Percentiles rank a stretch among this genome's conserved stretches.
phyloP scores from a whole-genome alignment of 2,329 filamentous ascomycete species.

The Monosporascus cannonballus region DNA sequence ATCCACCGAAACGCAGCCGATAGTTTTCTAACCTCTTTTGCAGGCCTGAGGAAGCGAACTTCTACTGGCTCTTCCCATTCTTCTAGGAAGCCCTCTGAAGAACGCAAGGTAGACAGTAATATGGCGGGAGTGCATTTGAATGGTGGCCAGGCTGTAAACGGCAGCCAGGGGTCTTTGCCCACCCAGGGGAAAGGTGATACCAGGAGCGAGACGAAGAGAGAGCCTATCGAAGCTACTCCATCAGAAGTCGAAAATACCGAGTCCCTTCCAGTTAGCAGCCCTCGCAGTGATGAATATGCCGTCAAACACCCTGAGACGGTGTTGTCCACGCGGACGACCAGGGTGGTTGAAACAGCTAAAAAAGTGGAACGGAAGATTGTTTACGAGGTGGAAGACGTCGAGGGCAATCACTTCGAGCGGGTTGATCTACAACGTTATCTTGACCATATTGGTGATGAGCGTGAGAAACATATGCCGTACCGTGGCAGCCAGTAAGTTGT shows the following conservation, averaged over 20 bases:
- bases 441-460: slow-evolving; percentile 31
- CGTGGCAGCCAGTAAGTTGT: slow-evolving; percentile 25
- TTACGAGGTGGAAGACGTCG: slow-evolving; percentile 22
- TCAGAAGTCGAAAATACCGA: slow-evolving; percentile 1
- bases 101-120: slow-evolving; percentile 1
- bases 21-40: too few relatives aligned
- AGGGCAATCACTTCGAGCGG: slow-evolving; percentile 17
- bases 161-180: slow-evolving; percentile 1
- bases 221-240: not conserved
- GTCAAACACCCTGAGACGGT: not conserved
- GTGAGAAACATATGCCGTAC: slow-evolving; percentile 34
- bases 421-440: slow-evolving; percentile 27
- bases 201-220: not conserved
- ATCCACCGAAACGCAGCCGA: too few relatives aligned
- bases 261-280: slow-evolving; percentile 1
- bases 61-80: slow-evolving; percentile 8
- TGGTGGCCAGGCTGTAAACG: not conserved
- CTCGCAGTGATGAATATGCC: not conserved
- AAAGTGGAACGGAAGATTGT: slow-evolving; percentile 14
- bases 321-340: slow-evolving; percentile 11
- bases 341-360: slow-evolving; percentile 14
- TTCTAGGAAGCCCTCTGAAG: slow-evolving; percentile 8
- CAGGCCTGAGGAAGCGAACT: slow-evolving; percentile 12
- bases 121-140: slow-evolving; percentile 7
- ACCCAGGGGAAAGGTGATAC: slow-evolving; percentile 3